These are phyloP conservation scores for Neofusicoccum ribis DNA, from an alignment of 2,329 filamentous ascomycete species.

Conservation along the genomic window DNA sequence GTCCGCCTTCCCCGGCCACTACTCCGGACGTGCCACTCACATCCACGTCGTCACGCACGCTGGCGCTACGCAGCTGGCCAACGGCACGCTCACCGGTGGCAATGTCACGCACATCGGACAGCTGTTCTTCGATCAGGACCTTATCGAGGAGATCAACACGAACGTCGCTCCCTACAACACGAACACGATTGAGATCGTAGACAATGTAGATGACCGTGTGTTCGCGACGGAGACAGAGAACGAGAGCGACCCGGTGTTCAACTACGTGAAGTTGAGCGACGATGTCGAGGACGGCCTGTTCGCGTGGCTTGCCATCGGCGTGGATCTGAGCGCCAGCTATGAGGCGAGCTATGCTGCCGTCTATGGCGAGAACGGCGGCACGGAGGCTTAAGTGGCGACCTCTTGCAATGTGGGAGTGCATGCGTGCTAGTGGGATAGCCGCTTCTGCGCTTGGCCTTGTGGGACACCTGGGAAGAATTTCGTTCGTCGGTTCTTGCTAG, in stretches of 20 bases:
- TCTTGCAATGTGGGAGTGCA: no score
- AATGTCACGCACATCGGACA: conserved; percentile 63
- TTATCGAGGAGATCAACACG: conserved; percentile 54
- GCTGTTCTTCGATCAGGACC: conserved; percentile 63
- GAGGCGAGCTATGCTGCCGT: not conserved
- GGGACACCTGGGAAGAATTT: no score
- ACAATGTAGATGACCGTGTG: conserved; percentile 55
- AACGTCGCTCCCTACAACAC: conserved; percentile 44
- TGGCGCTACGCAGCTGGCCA: conserved; percentile 43
- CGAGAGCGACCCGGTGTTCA: conserved; percentile 54
- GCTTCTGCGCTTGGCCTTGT: no score
- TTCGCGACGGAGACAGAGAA: conserved; percentile 47
- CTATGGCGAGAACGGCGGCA: conserved; percentile 1
- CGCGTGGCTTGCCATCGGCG: conserved; percentile 28
- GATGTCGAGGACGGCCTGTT: conserved; percentile 35
- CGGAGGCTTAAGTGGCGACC: not conserved
- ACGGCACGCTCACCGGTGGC: conserved; percentile 53
- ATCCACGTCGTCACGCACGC: conserved; percentile 39
- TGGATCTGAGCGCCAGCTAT: conserved; percentile 1
- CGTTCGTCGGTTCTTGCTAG: no score
- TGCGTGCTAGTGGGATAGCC: no score
- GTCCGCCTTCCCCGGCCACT: conserved; percentile 49
- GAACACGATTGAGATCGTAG: conserved; percentile 47
- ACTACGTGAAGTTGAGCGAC: conserved; percentile 60
- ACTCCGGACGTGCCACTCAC: conserved; percentile 41